Percentiles rank a stretch among this genome's conserved stretches.
phyloP scores from a whole-genome alignment of 768 basidiomycete species.

The Lentinula edodes region DNA sequence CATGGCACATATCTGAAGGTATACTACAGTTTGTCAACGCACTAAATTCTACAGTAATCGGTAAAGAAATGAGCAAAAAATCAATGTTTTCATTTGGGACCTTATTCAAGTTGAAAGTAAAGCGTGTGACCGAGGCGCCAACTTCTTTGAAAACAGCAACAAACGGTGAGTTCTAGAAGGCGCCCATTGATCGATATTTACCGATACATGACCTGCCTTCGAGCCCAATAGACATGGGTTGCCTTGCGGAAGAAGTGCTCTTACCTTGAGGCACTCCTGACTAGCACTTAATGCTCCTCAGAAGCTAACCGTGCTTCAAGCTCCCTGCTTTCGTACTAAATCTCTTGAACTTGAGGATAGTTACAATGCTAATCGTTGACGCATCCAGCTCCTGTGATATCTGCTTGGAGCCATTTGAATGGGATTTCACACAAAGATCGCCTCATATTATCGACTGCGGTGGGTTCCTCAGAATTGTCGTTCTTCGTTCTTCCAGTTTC shows the following conservation, averaged over 20 bases:
- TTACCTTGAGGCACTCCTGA: not conserved
- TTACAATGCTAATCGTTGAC: slow-evolving; percentile 4
- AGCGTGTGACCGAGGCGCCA: too few species aligned
- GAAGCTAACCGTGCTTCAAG: not conserved
- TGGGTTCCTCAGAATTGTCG: not conserved
- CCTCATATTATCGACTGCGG: slow-evolving; percentile 6
- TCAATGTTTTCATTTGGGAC: too few species aligned
- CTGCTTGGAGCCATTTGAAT: slow-evolving; percentile 3
- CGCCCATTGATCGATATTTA: too few species aligned
- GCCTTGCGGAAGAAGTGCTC: not conserved
- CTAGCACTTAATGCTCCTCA: not conserved
- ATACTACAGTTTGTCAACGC: too few species aligned
- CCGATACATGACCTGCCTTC: not conserved
- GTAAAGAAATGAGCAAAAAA: too few species aligned
- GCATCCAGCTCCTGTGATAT: slow-evolving; percentile 4
- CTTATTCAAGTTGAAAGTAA: too few species aligned
- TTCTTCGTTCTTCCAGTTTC: not conserved
- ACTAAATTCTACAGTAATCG: too few species aligned
- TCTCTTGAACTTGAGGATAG: not conserved
- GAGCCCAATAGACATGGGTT: not conserved
- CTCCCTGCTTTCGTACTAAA: not conserved
- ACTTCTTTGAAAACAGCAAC: too few species aligned
- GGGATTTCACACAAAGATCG: not conserved
- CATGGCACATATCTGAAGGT: too few species aligned
- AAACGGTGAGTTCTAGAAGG: too few species aligned